These are phyloP conservation scores for Ceratocystis papillata DNA, from an alignment of 2,329 filamentous ascomycete species.

Conservation along the genomic window DNA sequence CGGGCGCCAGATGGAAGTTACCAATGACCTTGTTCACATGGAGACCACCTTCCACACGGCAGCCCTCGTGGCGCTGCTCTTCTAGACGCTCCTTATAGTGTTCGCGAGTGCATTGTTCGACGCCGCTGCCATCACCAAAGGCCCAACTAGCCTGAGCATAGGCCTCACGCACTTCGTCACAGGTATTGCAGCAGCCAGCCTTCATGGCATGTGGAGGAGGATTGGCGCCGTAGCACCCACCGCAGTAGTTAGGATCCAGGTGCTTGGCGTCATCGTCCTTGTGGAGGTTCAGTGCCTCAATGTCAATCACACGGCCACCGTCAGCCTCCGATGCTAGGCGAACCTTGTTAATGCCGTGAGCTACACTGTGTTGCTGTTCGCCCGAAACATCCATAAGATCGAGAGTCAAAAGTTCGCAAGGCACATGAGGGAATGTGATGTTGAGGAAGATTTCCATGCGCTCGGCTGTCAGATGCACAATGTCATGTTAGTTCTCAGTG, in stretches of 20 bases:
- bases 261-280: slow-evolving; percentile 59
- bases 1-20: slow-evolving; percentile 96
- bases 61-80: slow-evolving; percentile 80
- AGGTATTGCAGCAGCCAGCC: slow-evolving; percentile 90
- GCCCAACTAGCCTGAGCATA: slow-evolving; percentile 87
- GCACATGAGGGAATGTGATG: slow-evolving; percentile 84
- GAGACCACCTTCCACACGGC: slow-evolving; percentile 81
- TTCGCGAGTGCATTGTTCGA: slow-evolving; percentile 91
- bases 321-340: slow-evolving; percentile 61
- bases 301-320: slow-evolving; percentile 65
- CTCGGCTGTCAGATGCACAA: slow-evolving; percentile 50
- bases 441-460: slow-evolving; percentile 99
- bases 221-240: slow-evolving; percentile 78
- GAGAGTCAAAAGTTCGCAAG: slow-evolving; percentile 88
- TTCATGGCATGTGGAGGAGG: slow-evolving; percentile 62
- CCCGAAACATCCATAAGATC: slow-evolving; percentile 99
- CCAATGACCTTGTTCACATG: slow-evolving; percentile 97
- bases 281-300: slow-evolving; percentile 44
- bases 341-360: slow-evolving; percentile 86
- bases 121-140: slow-evolving; percentile 80
- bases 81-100: slow-evolving; percentile 86
- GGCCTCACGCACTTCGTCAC: slow-evolving; percentile 89
- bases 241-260: slow-evolving; percentile 85
- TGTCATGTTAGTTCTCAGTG: slow-evolving; percentile 26
- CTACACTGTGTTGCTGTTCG: slow-evolving; percentile 88